Evolutionary conservation across 345 rosid species (phyloP), one percentile per base, ranked within the genome.

Genomic region (Noccaea caerulescens): DNA sequence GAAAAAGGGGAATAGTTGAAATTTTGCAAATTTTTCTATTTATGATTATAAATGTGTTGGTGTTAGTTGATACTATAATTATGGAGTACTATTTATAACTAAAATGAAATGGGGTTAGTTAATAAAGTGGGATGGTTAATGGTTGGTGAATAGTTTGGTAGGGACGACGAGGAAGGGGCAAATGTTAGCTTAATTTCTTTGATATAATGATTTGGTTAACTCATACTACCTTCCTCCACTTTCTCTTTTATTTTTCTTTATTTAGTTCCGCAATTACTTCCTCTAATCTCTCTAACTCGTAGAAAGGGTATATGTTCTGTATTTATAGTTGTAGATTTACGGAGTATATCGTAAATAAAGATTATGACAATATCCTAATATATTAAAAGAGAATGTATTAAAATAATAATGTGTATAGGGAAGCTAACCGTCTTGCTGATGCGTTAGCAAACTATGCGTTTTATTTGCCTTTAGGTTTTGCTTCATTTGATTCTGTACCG

Each of bases 81-180:
- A 27, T 27, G 30, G 30, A 27, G 30, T 27, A 27, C 4, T 1
- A 3, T 27, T 27, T 27, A 27, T 27, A 27, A 27, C 30, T 27
- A 27, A 27, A 27, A 64, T 25, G 43, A 72, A 42, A 11, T 63
- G 47, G 41, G 43, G 50, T 55, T 44, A 38, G 51, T 64, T 45
- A 45, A 25, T 20, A 46, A 56, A 18, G 47, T 51, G 56, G 46
- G 4, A 54, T 55, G 43, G 64, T 63, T 47, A 55, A 3, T 45
- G 7, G 51, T 63, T 36, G 76, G 70, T 65, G 14, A 47, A 47
- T 14, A 72, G 50, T 54, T 16, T 63, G 70, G 76, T 63, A 53
- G 39, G 18, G 38, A 33, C 45, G 8, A 36, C 45, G 8, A 36
- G 11, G 37, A 4, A 37, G 25, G 5, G 23, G 58, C 55, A 72